Base-by-base conservation (phyloP, 2,329 filamentous ascomycete genomes). In the Fusarium nygamai region DNA sequence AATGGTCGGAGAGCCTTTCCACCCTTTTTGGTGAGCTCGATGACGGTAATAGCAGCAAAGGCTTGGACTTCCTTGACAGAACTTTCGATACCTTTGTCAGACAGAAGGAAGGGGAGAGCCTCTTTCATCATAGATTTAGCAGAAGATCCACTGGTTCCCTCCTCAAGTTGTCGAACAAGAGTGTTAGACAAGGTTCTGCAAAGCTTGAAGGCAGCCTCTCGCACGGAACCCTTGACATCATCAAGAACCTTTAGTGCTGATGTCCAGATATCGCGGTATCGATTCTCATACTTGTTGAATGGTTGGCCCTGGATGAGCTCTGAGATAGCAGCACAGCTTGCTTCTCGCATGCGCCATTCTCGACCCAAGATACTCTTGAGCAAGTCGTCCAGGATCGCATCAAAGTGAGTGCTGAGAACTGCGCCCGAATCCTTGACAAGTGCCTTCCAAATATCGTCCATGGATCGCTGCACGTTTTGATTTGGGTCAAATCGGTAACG, bases 381-480 rank as follows among this genome's bases (percentile, higher is more conserved):
- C 12, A 98, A 85, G 80, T 99, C 96, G 16, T 92, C 87, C 86
- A 99, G 92, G 77, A 99, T 98, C 14, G 90, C 90, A 73, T 97
- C 93, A 79, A 98, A 98, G 82, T 98, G 89, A 24, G 88, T 86
- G 73, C 96, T 92, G 48, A 98, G 89, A 1, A 93, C 93, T 2
- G 89, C 87, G 24, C 90, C 91, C 3, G 94, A 90, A 76, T 98
- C 95, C 80, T 97, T 97, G 61, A 98, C 95, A n/a, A 99, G 85
- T 0, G 96, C 92, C 78, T 93, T 95, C 96, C 96, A 99, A 74
- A 99, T 98, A 72, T 97, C 94, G 65, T 97, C 95, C 96, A 99
- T 99, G 2, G 96, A 98, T 54, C 92, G 89, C 80, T 96, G 94
- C 19, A 98, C 96, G 73, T 97, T 98, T 5, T 92, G 88, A 79